These are phyloP conservation scores for Talaromyces sp. DNA, from an alignment of 2,329 filamentous ascomycete species.

Conservation along the genomic window DNA sequence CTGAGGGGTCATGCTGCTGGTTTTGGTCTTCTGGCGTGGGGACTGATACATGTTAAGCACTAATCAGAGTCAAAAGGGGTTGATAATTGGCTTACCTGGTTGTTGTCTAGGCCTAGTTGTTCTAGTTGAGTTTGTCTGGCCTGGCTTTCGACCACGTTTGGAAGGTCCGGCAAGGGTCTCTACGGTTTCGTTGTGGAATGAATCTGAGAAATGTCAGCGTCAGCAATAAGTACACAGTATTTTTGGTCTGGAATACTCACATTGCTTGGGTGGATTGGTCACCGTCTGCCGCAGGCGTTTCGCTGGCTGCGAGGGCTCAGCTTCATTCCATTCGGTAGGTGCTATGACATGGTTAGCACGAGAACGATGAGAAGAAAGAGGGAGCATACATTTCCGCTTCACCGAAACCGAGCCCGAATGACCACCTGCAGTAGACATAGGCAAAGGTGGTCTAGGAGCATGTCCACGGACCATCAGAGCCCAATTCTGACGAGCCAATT, in stretches of 20 bases:
- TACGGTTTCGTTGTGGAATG: background rate
- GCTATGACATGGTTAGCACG: background rate
- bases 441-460: background rate
- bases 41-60: background rate
- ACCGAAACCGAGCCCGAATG: background rate
- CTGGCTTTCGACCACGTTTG: slow-evolving; percentile 2
- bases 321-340: background rate
- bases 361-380: background rate
- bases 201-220: background rate
- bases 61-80: background rate
- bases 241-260: background rate
- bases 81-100: background rate
- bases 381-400: slow-evolving; percentile 1
- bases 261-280: background rate
- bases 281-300: background rate
- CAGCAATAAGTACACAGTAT: background rate
- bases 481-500: slow-evolving; percentile 14
- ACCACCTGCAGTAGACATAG: background rate
- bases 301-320: background rate
- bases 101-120: background rate
- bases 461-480: background rate
- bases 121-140: background rate
- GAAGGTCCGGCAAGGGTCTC: background rate
- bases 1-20: background rate
- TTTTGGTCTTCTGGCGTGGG: background rate